Evolutionary conservation across 805 yeast genomes (phyloP), one percentile per base, ranked within the genome.

Genomic region (Hanseniaspora clermontiae): DNA sequence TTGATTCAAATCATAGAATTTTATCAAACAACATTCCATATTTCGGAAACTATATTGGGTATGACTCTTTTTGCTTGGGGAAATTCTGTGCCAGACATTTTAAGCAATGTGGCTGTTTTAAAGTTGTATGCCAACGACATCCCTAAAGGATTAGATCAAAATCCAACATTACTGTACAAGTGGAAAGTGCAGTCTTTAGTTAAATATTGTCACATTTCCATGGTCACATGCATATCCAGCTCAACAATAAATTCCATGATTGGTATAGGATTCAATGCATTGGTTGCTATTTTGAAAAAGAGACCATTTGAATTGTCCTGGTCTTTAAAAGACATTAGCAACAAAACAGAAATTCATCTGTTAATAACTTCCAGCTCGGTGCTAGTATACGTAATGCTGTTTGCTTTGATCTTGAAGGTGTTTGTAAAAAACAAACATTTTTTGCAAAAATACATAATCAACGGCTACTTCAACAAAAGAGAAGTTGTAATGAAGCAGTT

Each of bases 61-160:
- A 72, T 91, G n/a, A 91, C 97, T 0, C 76, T 93, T 0, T 86
- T 93, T 68, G 96, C 98, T 0, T 71, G 91, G 59, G 98, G 99
- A 3, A 95, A 93, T 65, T 91, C 97, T 0, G 73, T 87, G 3
- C 96, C 97, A 14, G 99, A 93, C 65, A 72, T 91, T 51, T 81
- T 93, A 2, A 84, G 97, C 0, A 89, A 93, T 63, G 70, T 84
- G 37, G 86, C 95, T 0, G 79, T 93, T 57, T 93, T 96, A 4
- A 73, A 72, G 58, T 76, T 88, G 5, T 68, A 69, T 57, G 34
- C 48, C 12, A 60, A 62, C 14, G 65, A 64, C 43, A 49, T 60
- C 27, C 68, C 70, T 12, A 59, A 55, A 19, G 58, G 57, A 11
- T 48, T 59, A 11, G 61, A 61, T n/a, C 59, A 60, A 15, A 59